These are phyloP conservation scores for Pseudohalonectria lignicola DNA, from an alignment of 2,329 filamentous ascomycete species.

Conservation along the genomic window DNA sequence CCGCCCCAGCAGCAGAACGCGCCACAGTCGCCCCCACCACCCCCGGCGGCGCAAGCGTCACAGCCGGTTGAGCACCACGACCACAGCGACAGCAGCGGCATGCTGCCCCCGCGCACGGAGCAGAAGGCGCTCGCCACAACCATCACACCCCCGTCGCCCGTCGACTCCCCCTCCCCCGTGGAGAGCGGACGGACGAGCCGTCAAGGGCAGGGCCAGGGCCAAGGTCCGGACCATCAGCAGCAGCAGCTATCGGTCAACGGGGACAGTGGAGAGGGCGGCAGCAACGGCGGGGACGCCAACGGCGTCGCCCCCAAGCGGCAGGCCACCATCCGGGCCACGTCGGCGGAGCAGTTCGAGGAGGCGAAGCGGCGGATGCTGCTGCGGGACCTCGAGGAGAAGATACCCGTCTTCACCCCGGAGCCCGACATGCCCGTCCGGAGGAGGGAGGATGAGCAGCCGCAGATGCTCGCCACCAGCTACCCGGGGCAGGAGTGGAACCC, in stretches of 20 bases:
- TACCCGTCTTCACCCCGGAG: conserved; percentile 24
- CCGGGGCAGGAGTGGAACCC: conserved; percentile 63
- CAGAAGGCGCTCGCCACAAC: not conserved
- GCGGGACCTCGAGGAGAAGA: conserved; percentile 42
- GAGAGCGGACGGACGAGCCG: conserved; percentile 23
- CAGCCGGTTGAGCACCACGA: not conserved
- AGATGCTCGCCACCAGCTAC: conserved; percentile 58
- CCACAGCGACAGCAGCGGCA: no score
- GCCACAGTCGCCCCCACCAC: not conserved
- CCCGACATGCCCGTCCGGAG: conserved; percentile 14
- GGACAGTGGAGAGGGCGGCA: no score
- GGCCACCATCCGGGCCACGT: conserved; percentile 15
- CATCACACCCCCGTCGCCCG: not conserved
- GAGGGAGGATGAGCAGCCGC: conserved; percentile 33
- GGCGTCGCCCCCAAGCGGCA: conserved; percentile 10
- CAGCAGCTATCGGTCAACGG: conserved; percentile 7
- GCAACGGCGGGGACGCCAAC: conserved; percentile 5
- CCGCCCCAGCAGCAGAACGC: not conserved
- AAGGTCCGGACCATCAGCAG: no score
- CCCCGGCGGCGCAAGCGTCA: no score
- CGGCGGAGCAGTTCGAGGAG: conserved; percentile 25
- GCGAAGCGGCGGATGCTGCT: conserved; percentile 31
- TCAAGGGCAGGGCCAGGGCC: conserved; percentile 8
- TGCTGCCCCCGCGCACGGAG: no score
- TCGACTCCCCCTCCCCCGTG: not conserved